These are phyloP conservation scores for Petrea volubilis DNA, from an alignment of 257 asterid species.

Conservation along the genomic window DNA sequence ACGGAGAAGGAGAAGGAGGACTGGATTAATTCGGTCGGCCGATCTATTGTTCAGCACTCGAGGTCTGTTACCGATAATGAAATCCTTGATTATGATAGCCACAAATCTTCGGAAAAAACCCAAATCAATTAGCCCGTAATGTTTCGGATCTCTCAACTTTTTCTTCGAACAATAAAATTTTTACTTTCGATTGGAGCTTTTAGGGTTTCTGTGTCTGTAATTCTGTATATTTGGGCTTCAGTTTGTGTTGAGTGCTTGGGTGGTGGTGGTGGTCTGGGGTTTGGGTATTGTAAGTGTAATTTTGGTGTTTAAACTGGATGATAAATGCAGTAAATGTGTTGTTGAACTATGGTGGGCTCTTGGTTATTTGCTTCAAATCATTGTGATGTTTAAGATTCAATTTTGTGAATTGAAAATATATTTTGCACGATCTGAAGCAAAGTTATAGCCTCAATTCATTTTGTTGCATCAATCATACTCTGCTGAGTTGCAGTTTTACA, in stretches of 20 bases:
- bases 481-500: neutral
- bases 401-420: neutral
- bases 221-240: slow-evolving; percentile 11
- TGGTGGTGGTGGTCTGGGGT: neutral
- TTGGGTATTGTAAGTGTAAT: slow-evolving; percentile 7
- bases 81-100: slow-evolving; percentile 75
- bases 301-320: slow-evolving; percentile 15
- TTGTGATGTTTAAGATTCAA: neutral
- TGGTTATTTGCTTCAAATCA: neutral
- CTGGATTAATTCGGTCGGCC: slow-evolving; percentile 92
- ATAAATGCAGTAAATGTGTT: slow-evolving; percentile 15
- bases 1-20: slow-evolving; percentile 92
- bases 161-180: neutral
- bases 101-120: slow-evolving; percentile 18
- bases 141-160: neutral
- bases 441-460: neutral
- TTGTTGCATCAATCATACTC: neutral
- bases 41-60: slow-evolving; percentile 72
- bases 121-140: neutral
- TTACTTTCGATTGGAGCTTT: slow-evolving; percentile 12
- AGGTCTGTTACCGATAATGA: slow-evolving; percentile 84
- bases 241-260: neutral
- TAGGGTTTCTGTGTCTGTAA: neutral
- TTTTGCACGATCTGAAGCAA: neutral
- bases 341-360: neutral